phyloP scores from a whole-genome alignment of 129 eudicot species.

The Flaveria sonorensis region DNA sequence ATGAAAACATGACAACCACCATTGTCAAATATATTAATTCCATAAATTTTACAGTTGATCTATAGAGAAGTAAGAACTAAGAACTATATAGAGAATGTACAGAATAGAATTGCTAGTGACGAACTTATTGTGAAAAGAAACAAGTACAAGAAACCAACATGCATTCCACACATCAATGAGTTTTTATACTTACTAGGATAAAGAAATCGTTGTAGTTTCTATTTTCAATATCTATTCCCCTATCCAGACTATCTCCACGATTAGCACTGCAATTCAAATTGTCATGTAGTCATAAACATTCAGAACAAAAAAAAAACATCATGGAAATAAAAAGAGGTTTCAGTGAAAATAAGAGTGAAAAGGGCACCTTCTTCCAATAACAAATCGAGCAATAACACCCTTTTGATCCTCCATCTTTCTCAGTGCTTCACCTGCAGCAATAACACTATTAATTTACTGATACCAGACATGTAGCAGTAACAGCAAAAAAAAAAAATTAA shows the following conservation, averaged over 20 bases:
- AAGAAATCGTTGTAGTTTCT: constrained; percentile 67
- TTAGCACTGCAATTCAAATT: constrained; percentile 63
- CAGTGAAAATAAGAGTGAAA: constrained; percentile 11
- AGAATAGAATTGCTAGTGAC: not conserved
- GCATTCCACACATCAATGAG: not conserved
- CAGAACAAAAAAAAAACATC: constrained; percentile 13
- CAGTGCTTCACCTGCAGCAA: constrained; percentile 66
- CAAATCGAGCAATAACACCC: constrained; percentile 87
- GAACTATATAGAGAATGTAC: not conserved
- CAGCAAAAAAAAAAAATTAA: too few relatives aligned
- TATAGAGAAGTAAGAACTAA: not conserved
- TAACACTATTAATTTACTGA: not conserved
- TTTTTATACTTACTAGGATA: constrained; percentile 65
- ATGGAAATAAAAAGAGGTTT: not conserved
- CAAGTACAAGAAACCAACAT: constrained; percentile 8
- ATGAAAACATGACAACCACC: not conserved
- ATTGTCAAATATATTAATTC: not conserved
- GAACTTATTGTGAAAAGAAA: not conserved
- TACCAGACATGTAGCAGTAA: constrained; percentile 10
- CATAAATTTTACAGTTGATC: not conserved
- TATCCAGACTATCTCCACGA: constrained; percentile 89
- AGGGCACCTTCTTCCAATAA: constrained; percentile 86
- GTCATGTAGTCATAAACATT: constrained; percentile 19
- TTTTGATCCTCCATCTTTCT: constrained; percentile 69
- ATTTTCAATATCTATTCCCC: constrained; percentile 75